Base-by-base conservation (phyloP, 257 asterid genomes). In the Rehmannia glutinosa region DNA sequence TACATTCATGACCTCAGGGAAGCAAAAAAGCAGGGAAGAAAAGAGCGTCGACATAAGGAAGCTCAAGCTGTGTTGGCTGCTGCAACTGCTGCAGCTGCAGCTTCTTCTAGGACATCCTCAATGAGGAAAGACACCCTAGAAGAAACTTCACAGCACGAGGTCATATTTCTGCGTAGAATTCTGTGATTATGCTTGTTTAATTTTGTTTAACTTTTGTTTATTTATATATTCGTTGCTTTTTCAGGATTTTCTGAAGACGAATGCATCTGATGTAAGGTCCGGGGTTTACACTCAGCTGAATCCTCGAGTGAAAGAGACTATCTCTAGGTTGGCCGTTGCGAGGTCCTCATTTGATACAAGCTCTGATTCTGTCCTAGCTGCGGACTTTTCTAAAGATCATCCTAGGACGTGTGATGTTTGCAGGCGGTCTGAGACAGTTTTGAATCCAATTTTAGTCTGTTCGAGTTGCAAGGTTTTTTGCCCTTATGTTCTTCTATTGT, bases 51-150 rank as follows among this genome's bases (percentile, higher is more conserved):
- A 46, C 97, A 94, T 58, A 85, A 83, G 76, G 99, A 91, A 78
- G 99, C 97, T 62, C 97, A 90, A 83, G 97, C 95, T 72, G 86
- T 91, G 28, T 74, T 94, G 83, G 97, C 97, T 42, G 99, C 99
- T 73, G 99, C 99, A 51, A 85, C 99, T 72, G 99, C 99, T 54
- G 99, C 97, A 23, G 99, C 96, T 60, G 99, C 97, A 21, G 87
- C 96, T 63, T 94, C 99, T 38, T 88, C 99, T 66, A 78, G 99
- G 83, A 69, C 58, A 64, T 85, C 95, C 39, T 85, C 99, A 46
- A 56, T 81, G 73, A 85, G 99, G 85, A 94, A 88, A 81, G 99
- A 94, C 54, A 17, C 79, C 61, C 68, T 80, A 24, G 97, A 88
- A 69, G 97, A 88, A 65, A 71, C 91, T 77, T 70, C 78, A 19